Conservation (phyloP, 2,329 filamentous ascomycete genomes). For the Madurella fahalii region DNA sequence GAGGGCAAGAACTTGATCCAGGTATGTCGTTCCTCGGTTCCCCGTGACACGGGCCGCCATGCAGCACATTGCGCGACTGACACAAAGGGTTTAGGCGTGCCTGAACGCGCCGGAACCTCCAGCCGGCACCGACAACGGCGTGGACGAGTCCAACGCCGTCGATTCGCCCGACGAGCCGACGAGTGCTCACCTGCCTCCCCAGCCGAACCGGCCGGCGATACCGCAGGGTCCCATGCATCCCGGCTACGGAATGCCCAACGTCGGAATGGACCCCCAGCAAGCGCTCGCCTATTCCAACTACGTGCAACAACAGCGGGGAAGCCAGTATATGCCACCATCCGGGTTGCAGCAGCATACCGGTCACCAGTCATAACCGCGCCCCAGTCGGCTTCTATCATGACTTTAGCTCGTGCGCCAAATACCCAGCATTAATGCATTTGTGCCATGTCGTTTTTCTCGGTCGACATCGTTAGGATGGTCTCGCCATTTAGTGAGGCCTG, state of each 20-base stretch:
- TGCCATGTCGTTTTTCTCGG: conserved; percentile 37
- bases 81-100: conserved; percentile 64
- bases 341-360: conserved; percentile 80
- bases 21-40: conserved; percentile 53
- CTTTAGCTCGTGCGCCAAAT: conserved; percentile 45
- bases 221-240: conserved; percentile 62
- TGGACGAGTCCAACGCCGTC: conserved; percentile 70
- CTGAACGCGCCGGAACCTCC: conserved; percentile 91
- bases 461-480: conserved; percentile 31
- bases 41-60: background rate
- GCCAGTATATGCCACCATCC: conserved; percentile 76
- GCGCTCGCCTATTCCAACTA: conserved; percentile 82
- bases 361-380: conserved; percentile 61
- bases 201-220: conserved; percentile 60
- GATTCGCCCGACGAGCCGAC: conserved; percentile 89
- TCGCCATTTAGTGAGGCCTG: conserved; percentile 38
- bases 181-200: conserved; percentile 69
- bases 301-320: conserved; percentile 68
- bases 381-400: conserved; percentile 27
- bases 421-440: conserved; percentile 56
- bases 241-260: conserved; percentile 54
- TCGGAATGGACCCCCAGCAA: conserved; percentile 71
- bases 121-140: conserved; percentile 74
- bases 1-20: conserved; percentile 99
- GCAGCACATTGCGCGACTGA: background rate